Evolutionary conservation across 331 rosid genomes (phyloP).

Genomic region (Arachis monticola): DNA sequence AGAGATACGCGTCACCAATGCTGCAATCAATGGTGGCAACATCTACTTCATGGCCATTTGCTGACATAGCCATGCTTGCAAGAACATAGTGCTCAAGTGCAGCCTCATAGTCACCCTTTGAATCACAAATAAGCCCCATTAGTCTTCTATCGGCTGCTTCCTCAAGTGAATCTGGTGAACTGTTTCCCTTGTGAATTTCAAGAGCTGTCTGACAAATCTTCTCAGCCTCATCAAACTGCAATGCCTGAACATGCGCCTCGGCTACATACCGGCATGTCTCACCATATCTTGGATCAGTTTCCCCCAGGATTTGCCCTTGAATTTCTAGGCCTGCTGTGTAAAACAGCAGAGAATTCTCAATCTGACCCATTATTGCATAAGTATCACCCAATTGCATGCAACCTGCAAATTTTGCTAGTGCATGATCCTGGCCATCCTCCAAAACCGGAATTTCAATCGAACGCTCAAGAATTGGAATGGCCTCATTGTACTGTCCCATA

Average conservation of each 20-base stretch:
- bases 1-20: constrained; percentile 80
- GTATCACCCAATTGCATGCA: constrained; percentile 94
- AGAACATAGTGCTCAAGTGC: constrained; percentile 87
- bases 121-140: constrained; percentile 87
- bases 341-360: constrained; percentile 82
- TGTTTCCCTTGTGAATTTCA: constrained; percentile 69
- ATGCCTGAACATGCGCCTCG: constrained; percentile 88
- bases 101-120: constrained; percentile 84
- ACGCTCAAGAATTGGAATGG: constrained; percentile 82
- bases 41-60: constrained; percentile 62
- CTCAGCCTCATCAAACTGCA: constrained; percentile 86
- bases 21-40: constrained; percentile 81
- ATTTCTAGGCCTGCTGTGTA: constrained; percentile 86
- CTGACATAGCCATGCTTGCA: constrained; percentile 86
- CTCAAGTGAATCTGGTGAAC: constrained; percentile 71
- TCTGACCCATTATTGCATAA: constrained; percentile 89
- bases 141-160: constrained; percentile 89
- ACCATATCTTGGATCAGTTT: constrained; percentile 67
- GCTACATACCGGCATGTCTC: constrained; percentile 90
- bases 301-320: constrained; percentile 84
- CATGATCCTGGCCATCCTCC: constrained; percentile 76
- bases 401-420: constrained; percentile 90
- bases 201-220: constrained; percentile 80
- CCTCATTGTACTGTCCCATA: constrained; percentile 66
- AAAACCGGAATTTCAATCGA: constrained; percentile 78